Conservation (phyloP, 768 basidiomycete species). For the Amanita jacksonii region DNA sequence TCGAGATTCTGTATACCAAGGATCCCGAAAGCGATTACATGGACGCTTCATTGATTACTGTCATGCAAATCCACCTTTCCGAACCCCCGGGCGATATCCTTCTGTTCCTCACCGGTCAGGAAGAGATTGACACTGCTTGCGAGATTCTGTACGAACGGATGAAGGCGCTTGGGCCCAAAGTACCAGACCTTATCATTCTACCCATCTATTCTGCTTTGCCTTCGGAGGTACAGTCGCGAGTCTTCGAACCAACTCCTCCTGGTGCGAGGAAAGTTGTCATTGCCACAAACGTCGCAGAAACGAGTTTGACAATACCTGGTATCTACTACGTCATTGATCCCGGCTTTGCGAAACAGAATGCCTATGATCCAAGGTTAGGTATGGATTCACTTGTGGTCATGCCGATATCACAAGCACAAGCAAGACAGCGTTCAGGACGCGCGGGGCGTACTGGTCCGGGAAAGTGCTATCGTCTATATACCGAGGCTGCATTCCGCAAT, state of each 20-base stretch:
- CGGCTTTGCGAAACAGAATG: slow-evolving; percentile 98
- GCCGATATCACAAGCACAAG: slow-evolving; percentile 98
- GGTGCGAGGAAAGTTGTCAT: slow-evolving; percentile 99
- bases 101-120: slow-evolving; percentile 96
- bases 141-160: slow-evolving; percentile 98
- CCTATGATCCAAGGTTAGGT: slow-evolving; percentile 92
- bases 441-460: slow-evolving; percentile 98
- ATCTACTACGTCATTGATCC: slow-evolving; percentile 99
- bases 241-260: slow-evolving; percentile 96
- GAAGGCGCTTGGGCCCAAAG: slow-evolving; percentile 98
- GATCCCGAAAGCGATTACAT: slow-evolving; percentile 97
- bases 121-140: slow-evolving; percentile 97
- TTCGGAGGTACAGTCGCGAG: slow-evolving; percentile 94
- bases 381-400: slow-evolving; percentile 99
- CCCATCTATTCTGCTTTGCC: slow-evolving; percentile 98
- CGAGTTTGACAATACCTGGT: slow-evolving; percentile 94
- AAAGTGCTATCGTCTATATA: slow-evolving; percentile 96
- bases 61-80: slow-evolving; percentile 99
- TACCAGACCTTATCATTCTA: slow-evolving; percentile 92
- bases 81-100: slow-evolving; percentile 96
- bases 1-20: slow-evolving; percentile 97
- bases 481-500: slow-evolving; percentile 96
- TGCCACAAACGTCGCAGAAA: slow-evolving; percentile 99
- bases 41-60: slow-evolving; percentile 95
- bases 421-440: slow-evolving; percentile 90